Evolutionary conservation across 768 basidiomycete genomes (phyloP).

Genomic region (Xanthoconium stramineum): DNA sequence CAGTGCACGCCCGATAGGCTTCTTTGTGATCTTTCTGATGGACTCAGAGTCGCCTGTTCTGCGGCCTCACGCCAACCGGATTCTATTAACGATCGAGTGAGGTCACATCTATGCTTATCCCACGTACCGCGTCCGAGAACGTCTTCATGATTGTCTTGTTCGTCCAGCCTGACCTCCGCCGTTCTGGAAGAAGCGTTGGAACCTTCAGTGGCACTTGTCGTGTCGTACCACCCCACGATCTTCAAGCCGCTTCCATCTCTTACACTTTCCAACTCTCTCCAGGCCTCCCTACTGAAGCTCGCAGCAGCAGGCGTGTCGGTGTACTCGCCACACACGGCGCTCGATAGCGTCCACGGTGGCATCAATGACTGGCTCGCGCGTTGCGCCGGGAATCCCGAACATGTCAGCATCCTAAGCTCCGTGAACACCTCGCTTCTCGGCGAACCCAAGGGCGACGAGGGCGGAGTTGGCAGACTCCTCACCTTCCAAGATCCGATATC

Average conservation of each 20-base stretch:
- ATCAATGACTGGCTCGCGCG: conserved; percentile 88
- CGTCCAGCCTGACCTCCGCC: conserved; percentile 62
- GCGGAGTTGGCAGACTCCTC: conserved; percentile 70
- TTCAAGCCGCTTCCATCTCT: conserved; percentile 74
- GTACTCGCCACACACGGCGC: conserved; percentile 83
- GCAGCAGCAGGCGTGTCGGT: conserved; percentile 81
- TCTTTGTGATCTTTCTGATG: conserved; percentile 6
- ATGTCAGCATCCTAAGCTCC: conserved; percentile 28
- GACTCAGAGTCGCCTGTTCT: conserved; percentile 50
- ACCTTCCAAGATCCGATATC: conserved; percentile 53
- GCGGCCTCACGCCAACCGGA: conserved; percentile 42
- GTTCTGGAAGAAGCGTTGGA: conserved; percentile 68
- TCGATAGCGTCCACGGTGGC: conserved; percentile 81
- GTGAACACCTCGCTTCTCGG: conserved; percentile 33
- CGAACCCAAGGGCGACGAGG: conserved; percentile 43
- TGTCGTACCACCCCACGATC: conserved; percentile 85
- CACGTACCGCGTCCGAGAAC: background rate
- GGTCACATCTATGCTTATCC: conserved; percentile 15
- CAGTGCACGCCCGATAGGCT: conserved; percentile 12
- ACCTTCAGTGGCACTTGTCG: conserved; percentile 59
- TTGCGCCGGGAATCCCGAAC: conserved; percentile 40
- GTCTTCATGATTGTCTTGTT: conserved; percentile 20
- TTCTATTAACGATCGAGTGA: conserved; percentile 74
- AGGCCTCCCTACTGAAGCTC: conserved; percentile 75
- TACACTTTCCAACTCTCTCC: conserved; percentile 75